phyloP scores from a whole-genome alignment of 2,329 filamentous ascomycete species.

The Alternaria incomplexa region DNA sequence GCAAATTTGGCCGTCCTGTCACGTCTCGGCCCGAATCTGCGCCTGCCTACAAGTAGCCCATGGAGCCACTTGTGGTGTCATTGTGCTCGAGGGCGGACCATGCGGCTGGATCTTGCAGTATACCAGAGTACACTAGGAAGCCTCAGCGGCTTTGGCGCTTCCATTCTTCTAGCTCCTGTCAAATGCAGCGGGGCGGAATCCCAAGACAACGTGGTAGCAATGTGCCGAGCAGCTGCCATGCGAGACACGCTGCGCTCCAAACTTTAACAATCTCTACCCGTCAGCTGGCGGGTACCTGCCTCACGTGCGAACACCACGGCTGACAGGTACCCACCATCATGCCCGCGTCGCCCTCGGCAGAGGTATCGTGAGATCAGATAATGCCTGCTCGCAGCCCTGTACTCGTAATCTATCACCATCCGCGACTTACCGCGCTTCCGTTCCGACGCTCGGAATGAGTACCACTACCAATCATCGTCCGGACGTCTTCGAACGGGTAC shows the following conservation, averaged over 20 bases:
- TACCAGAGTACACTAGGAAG: not conserved
- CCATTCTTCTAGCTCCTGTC: not conserved
- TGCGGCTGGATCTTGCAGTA: constrained; percentile 1
- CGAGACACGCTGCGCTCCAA: not conserved
- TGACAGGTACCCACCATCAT: not conserved
- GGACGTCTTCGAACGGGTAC: not conserved
- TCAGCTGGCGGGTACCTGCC: constrained; percentile 1
- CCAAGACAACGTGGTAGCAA: not conserved
- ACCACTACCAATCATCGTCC: constrained; percentile 1
- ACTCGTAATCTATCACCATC: not conserved
- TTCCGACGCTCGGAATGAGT: not conserved
- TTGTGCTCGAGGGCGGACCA: not conserved
- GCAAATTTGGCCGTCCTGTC: not conserved
- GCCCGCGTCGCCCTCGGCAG: not conserved
- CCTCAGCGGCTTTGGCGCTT: constrained; percentile 10
- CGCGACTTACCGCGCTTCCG: not conserved
- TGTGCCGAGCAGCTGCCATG: not conserved
- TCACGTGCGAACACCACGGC: constrained; percentile 4
- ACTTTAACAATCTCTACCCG: not conserved
- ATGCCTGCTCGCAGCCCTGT: not conserved
- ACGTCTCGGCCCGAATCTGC: not conserved
- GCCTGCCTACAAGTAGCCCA: not conserved
- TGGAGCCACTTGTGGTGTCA: constrained; percentile 6
- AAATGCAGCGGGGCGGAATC: not conserved
- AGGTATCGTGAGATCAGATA: not conserved